Evolutionary conservation across 495 filamentous ascomycete genomes (phyloP), one percentile per base, ranked within the genome.

Genomic region (Parathielavia appendiculata): DNA sequence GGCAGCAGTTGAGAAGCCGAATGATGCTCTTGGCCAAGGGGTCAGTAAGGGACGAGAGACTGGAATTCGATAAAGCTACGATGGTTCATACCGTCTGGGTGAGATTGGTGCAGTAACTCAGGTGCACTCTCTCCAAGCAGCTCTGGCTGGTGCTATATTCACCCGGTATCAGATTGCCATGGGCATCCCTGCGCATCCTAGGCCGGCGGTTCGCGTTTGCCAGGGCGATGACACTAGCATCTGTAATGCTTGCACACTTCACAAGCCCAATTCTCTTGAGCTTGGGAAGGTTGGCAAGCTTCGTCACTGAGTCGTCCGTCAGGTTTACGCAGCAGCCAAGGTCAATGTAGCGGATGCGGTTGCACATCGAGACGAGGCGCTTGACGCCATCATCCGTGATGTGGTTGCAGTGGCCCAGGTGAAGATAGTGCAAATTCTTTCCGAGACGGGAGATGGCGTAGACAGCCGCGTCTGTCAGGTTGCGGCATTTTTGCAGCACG

Each of bases 271-370:
- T 95, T 32, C 95, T 79, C 69, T 93, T 87, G 23, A 99, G 75
- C 71, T 97, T 99, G 11, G 95, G 95, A 26, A 99, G 78, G 11
- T 78, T 83, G 2, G 95, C 92, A 23, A 99, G 78, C 60, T 88
- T 85, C 53, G 80, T 84, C n/a, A 99, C 86, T 47, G 90, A 96
- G 2, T 73, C 72, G 64, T 99, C 93, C 0, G 95, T 97, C 51
- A 99, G 78, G 59, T 86, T 84, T n/a, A 79, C 80, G 71, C 95
- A 99, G 75, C 95, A 97, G 12, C 95, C 95, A 49, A 99, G 73
- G 67, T 99, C 95, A 55, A 99, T 97, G 66, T 99, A 99, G 50
- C 95, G 80, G 61, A 99, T 97, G 35, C 95, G 83, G 72, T 92
- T 97, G 77, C 95, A 99, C 41, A 73, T 73, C 58, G 86, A 85